phyloP scores from a whole-genome alignment of 495 filamentous ascomycete genomes.

The Chaetomidium leptoderma region DNA sequence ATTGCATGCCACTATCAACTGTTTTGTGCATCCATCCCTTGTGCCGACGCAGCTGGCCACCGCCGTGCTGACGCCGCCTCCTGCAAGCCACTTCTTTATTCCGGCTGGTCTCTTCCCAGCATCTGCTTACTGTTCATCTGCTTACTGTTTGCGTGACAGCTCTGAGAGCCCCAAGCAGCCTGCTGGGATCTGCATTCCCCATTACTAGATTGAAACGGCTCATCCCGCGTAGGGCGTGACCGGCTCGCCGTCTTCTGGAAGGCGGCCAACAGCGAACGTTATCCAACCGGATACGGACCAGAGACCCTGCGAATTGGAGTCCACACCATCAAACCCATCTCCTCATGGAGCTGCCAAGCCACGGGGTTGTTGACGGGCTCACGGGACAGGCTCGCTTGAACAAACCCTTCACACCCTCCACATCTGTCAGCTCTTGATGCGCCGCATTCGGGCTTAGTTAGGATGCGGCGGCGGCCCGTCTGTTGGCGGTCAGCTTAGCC shows the following conservation, averaged over 20 bases:
- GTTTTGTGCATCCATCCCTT: neutral
- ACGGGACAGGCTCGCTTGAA: neutral
- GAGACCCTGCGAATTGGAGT: neutral
- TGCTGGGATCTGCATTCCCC: too few relatives aligned
- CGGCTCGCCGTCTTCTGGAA: neutral
- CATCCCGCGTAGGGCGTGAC: neutral
- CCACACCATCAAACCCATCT: neutral
- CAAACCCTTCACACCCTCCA: neutral
- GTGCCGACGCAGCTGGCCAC: too few relatives aligned
- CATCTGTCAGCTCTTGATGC: neutral
- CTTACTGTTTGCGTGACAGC: too few relatives aligned
- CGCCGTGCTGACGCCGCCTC: too few relatives aligned
- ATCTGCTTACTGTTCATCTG: too few relatives aligned
- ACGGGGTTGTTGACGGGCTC: neutral
- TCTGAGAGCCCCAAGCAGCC: too few relatives aligned
- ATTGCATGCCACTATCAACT: neutral
- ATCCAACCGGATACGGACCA: too few relatives aligned
- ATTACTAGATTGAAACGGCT: neutral
- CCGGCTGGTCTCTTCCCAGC: neutral
- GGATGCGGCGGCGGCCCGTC: neutral
- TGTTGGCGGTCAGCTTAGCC: neutral
- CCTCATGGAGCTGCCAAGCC: neutral
- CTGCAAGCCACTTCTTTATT: neutral
- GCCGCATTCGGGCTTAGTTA: neutral
- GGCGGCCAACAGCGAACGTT: neutral